phyloP scores from a whole-genome alignment of 805 yeast genomes.

The Priceomyces fermenticarens region DNA sequence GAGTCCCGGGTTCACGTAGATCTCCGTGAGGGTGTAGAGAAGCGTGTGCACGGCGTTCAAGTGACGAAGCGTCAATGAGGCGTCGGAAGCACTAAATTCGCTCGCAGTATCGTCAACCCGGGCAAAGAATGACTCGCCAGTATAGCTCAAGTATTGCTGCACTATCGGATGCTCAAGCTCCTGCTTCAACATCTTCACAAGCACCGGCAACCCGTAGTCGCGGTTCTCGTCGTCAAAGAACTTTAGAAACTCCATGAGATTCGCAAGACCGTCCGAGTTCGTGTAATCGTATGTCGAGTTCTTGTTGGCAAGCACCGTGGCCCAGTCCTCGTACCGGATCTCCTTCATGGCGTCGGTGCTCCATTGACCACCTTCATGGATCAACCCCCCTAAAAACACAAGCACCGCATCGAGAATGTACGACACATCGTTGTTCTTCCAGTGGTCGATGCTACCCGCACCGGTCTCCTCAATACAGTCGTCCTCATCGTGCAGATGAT shows the following conservation, averaged over 20 bases:
- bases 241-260: constrained; percentile 53
- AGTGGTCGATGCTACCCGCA: constrained; percentile 38
- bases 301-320: constrained; percentile 45
- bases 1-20: constrained; percentile 52
- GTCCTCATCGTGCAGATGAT: constrained; percentile 38
- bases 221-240: constrained; percentile 55
- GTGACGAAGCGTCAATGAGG: constrained; percentile 31
- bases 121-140: constrained; percentile 33
- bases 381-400: constrained; percentile 48
- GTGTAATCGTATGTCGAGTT: constrained; percentile 63
- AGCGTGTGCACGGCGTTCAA: constrained; percentile 42
- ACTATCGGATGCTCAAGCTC: constrained; percentile 27
- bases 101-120: constrained; percentile 23
- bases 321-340: constrained; percentile 43
- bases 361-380: constrained; percentile 53
- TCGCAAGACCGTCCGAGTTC: constrained; percentile 51
- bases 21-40: constrained; percentile 52
- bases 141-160: constrained; percentile 28
- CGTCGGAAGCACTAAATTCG: constrained; percentile 10
- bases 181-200: constrained; percentile 31
- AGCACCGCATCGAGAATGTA: constrained; percentile 49
- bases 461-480: constrained; percentile 42
- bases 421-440: constrained; percentile 52
- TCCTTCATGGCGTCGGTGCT: constrained; percentile 33
- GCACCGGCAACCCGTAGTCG: constrained; percentile 41